Evolutionary conservation across 2,329 filamentous ascomycete species (phyloP), one percentile per base, ranked within the genome.

Genomic region (Microthyrium microscopicum): DNA sequence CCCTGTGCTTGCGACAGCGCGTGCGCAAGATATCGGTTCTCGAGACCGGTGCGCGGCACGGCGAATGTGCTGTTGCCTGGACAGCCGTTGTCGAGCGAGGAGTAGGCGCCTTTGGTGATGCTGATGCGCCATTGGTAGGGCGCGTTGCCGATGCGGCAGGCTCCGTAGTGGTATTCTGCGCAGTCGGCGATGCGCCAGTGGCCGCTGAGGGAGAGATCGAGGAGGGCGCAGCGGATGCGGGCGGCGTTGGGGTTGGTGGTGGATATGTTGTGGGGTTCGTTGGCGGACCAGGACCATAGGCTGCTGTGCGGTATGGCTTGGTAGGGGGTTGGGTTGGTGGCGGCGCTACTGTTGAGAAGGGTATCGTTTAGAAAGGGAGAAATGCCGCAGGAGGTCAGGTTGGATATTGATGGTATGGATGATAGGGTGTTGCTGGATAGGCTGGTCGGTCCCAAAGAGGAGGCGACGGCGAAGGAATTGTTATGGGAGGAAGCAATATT

Each of bases 161-260:
- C 70, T 17, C 59, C 66, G 34, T 57, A 60, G 33, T 65, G 58
- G 7, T 53, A 48, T 22, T 59, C 46, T 4, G 51, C 55, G 50
- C 74, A 79, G 45, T 73, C 62, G 9, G 58, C 52, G 5, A 67
- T 63, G 31, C 59, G 56, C 73, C 73, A 78, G 36, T 57, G 64
- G 2, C 49, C 36, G 1, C 58, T 53, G 2, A 57, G 54, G 5
- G 53, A 41, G 17, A 45, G 39, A 39, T 66, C 59, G 40, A 72
- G 57, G 5, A 65, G 55, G 9, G 71, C 70, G 46, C 74, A 79
- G 34, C 69, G 66, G 33, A 61, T 54, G 20, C 51, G 48, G 44
- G 46, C 5, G 29, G 33, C 8, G 3, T 46, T 46, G 9, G 46
- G 38, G 20, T 53, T 44, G 7, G 46, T 41, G 5, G 26, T 22